Evolutionary conservation across 2,329 filamentous ascomycete genomes (phyloP).

Genomic region (Amylocarpus encephaloides): DNA sequence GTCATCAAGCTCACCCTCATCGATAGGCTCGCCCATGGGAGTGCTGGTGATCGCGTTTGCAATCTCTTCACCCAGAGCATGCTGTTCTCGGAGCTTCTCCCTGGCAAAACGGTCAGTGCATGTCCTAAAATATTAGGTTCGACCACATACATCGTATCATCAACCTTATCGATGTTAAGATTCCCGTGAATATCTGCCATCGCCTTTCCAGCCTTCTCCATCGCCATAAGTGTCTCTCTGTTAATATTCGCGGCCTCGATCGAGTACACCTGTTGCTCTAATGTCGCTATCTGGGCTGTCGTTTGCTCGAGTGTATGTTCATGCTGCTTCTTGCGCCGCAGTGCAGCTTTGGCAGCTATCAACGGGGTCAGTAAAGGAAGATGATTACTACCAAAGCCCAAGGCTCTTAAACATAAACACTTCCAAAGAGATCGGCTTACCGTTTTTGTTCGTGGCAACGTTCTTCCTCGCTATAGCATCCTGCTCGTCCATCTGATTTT

Average conservation of each 20-base stretch:
- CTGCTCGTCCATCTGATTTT: constrained; percentile 89
- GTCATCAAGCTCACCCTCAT: constrained; percentile 80
- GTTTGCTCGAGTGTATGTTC: constrained; percentile 92
- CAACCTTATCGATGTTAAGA: constrained; percentile 89
- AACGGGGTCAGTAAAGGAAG: background rate
- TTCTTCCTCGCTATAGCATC: constrained; percentile 84
- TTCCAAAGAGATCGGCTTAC: constrained; percentile 46
- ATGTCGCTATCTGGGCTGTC: constrained; percentile 76
- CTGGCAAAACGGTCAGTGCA: constrained; percentile 42
- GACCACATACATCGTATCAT: constrained; percentile 79
- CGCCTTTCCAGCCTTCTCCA: constrained; percentile 83
- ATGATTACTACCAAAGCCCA: background rate
- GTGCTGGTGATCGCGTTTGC: constrained; percentile 73
- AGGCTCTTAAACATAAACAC: background rate
- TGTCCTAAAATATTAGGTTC: constrained; percentile 7
- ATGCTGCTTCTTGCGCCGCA: constrained; percentile 90
- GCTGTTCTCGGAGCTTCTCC: constrained; percentile 87
- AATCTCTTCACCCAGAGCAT: constrained; percentile 90
- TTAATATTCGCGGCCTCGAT: constrained; percentile 99
- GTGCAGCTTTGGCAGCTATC: constrained; percentile 79
- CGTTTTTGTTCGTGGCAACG: constrained; percentile 80
- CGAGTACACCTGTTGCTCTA: constrained; percentile 92
- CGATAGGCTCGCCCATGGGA: constrained; percentile 60
- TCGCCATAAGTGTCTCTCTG: constrained; percentile 87
- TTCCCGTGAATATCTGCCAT: constrained; percentile 92